Percentiles rank a stretch among this genome's conserved stretches.
Conservation (phyloP, 805 yeast genomes). For the Candida tallmaniae region DNA sequence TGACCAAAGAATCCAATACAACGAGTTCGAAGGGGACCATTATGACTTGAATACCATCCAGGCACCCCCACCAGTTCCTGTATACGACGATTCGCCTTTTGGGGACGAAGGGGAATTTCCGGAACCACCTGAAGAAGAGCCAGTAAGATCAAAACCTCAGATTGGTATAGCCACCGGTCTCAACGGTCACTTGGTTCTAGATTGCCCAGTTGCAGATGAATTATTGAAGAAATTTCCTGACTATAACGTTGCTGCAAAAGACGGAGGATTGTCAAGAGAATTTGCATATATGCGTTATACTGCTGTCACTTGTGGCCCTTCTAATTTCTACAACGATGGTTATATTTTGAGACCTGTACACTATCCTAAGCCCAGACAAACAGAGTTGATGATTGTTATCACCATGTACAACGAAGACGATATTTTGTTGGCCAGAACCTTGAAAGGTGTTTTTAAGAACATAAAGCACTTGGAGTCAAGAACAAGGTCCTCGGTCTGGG, state of each 20-base stretch:
- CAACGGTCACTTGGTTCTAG: slow-evolving; percentile 43
- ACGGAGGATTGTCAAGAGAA: slow-evolving; percentile 45
- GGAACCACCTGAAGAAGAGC: slow-evolving; percentile 34
- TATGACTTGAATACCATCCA: slow-evolving; percentile 32
- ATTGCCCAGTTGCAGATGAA: slow-evolving; percentile 44
- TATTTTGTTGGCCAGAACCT: slow-evolving; percentile 53
- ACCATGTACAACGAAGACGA: slow-evolving; percentile 71
- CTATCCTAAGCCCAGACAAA: slow-evolving; percentile 48
- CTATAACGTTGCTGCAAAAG: slow-evolving; percentile 26
- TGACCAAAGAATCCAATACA: slow-evolving; percentile 35
- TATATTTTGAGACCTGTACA: slow-evolving; percentile 54
- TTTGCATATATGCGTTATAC: slow-evolving; percentile 58
- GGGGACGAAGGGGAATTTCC: slow-evolving; percentile 23
- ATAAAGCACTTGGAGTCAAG: slow-evolving; percentile 52
- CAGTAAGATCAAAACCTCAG: slow-evolving; percentile 28
- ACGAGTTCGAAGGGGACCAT: slow-evolving; percentile 38
- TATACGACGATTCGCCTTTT: slow-evolving; percentile 21
- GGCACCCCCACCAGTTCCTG: slow-evolving; percentile 12
- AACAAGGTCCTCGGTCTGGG: slow-evolving; percentile 45
- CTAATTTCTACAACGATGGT: slow-evolving; percentile 53
- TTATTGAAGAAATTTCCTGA: slow-evolving; percentile 39
- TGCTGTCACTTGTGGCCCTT: slow-evolving; percentile 70
- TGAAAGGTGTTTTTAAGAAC: slow-evolving; percentile 62
- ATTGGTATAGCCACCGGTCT: slow-evolving; percentile 32
- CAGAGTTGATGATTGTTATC: slow-evolving; percentile 58